Conservation (phyloP, 2,329 filamentous ascomycete species). For the Sporothrix inflata region DNA sequence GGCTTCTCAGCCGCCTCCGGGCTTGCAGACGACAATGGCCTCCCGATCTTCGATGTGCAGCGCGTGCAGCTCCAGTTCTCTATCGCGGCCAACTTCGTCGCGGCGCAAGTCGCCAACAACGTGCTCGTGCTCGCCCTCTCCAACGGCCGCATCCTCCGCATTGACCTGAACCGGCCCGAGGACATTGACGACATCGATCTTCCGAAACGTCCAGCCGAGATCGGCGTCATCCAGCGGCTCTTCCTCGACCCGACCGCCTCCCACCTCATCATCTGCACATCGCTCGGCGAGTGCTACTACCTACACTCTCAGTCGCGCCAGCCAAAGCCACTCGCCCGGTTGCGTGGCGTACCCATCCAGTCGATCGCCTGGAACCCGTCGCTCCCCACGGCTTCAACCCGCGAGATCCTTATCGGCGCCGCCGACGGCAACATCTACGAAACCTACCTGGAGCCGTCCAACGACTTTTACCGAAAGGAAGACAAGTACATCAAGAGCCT, state of each 20-base stretch:
- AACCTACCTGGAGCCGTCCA: slow-evolving; percentile 89
- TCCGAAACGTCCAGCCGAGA: slow-evolving; percentile 87
- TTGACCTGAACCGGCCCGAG: slow-evolving; percentile 89
- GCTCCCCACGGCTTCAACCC: slow-evolving; percentile 86
- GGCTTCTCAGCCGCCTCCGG: slow-evolving; percentile 65
- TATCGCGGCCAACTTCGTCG: slow-evolving; percentile 92
- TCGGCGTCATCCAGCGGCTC: slow-evolving; percentile 90
- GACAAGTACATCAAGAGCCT: slow-evolving; percentile 88
- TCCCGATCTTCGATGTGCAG: slow-evolving; percentile 95
- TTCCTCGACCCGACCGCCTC: slow-evolving; percentile 97
- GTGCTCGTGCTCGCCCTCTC: slow-evolving; percentile 90
- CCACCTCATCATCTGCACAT: slow-evolving; percentile 88
- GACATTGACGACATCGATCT: slow-evolving; percentile 99
- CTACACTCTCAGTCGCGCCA: slow-evolving; percentile 92
- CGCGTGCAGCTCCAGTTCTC: slow-evolving; percentile 92
- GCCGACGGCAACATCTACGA: slow-evolving; percentile 96
- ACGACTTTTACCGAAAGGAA: slow-evolving; percentile 92
- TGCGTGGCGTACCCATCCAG: slow-evolving; percentile 87
- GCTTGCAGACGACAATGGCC: slow-evolving; percentile 60
- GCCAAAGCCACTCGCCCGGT: slow-evolving; percentile 76
- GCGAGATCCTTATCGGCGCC: slow-evolving; percentile 89
- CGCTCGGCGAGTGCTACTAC: slow-evolving; percentile 94
- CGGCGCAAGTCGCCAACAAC: slow-evolving; percentile 96
- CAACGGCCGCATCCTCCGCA: slow-evolving; percentile 88
- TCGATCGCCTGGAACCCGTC: slow-evolving; percentile 94